Base-by-base conservation (phyloP, 352 stramenopile species). In the Phytophthora multivora region DNA sequence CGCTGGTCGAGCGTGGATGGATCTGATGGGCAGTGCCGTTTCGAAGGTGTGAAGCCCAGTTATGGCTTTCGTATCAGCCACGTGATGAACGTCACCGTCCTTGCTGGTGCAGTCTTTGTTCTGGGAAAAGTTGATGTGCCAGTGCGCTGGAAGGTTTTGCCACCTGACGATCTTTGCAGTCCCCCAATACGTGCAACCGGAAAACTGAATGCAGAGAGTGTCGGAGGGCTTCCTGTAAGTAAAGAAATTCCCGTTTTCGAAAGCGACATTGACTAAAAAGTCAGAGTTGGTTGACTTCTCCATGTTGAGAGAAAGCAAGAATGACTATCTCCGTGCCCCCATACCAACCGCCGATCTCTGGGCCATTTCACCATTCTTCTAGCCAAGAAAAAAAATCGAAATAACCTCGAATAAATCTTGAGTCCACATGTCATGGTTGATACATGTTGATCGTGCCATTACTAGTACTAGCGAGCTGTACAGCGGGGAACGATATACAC, bases 141-240 rank as follows among this genome's bases (percentile, higher is more conserved):
- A 51, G 41, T 51, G 18, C 21, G 19, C 26, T 26, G 51, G 51
- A n/a, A 59, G 18, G 18, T 59, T 51, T 21, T 41, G 26, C 39
- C 39, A 59, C 19, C 9, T n/a, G 30, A 59, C 28, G 15, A 16
- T 51, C 19, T 38, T 45, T 3, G 51, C 19, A 16, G 26, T 15
- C n/a, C 25, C 10, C 51, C 51, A 59, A 15, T 59, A 16, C 1
- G 39, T 28, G 16, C 40, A 59, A 15, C 33, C 19, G 1, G 39
- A 43, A 51, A 59, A 4, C 40, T 52, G 18, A 31, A 60, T 60
- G 52, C 52, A 60, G 11, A 28, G 7, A n/a, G 16, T 23, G 3
- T 35, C 10, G 12, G 30, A 18, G 5, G 30, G 30, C 9, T 33
- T 51, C 18, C 26, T 18, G 8, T 59, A 59, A 1, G 39, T 5